Percentiles rank a stretch among this genome's conserved stretches.
These are phyloP conservation scores for Penicillium sp. DNA, from an alignment of 2,329 filamentous ascomycete genomes.

Conservation along the genomic window DNA sequence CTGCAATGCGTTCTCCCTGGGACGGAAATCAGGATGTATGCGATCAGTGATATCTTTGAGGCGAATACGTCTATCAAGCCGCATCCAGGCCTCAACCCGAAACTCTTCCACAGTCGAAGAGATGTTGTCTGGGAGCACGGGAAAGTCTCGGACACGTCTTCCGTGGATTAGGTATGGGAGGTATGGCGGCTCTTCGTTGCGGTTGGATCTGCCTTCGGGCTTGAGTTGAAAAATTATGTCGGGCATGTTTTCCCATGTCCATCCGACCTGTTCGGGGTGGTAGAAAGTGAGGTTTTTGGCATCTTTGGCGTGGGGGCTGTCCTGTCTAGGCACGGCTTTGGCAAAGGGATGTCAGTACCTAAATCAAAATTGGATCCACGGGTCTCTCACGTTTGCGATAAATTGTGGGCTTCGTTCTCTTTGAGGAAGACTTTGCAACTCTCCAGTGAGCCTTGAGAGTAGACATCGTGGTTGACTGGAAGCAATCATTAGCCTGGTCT, in stretches of 20 bases:
- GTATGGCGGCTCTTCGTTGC: neutral
- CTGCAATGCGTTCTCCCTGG: slow-evolving; percentile 33
- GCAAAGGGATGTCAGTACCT: neutral
- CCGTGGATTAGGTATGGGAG: slow-evolving; percentile 23
- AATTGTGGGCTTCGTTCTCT: neutral
- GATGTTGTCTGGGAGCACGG: slow-evolving; percentile 36
- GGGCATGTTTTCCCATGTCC: slow-evolving; percentile 30
- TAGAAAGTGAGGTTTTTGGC: slow-evolving; percentile 20
- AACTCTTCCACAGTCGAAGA: slow-evolving; percentile 37
- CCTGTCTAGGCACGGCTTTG: slow-evolving; percentile 18
- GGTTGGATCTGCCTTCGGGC: slow-evolving; percentile 9
- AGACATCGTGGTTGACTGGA: neutral
- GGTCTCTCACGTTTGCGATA: neutral
- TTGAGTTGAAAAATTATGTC: slow-evolving; percentile 31
- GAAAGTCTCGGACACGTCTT: slow-evolving; percentile 23
- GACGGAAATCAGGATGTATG: slow-evolving; percentile 30
- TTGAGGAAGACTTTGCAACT: neutral
- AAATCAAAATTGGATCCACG: neutral
- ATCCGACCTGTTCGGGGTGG: slow-evolving; percentile 24
- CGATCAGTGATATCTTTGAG: slow-evolving; percentile 34
- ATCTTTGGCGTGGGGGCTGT: slow-evolving; percentile 18
- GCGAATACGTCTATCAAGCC: slow-evolving; percentile 34
- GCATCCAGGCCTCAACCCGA: slow-evolving; percentile 39
- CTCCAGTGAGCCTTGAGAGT: neutral
- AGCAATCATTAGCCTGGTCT: neutral